phyloP scores from a whole-genome alignment of 352 stramenopile genomes.

The Globisporangium acanthophoron region DNA sequence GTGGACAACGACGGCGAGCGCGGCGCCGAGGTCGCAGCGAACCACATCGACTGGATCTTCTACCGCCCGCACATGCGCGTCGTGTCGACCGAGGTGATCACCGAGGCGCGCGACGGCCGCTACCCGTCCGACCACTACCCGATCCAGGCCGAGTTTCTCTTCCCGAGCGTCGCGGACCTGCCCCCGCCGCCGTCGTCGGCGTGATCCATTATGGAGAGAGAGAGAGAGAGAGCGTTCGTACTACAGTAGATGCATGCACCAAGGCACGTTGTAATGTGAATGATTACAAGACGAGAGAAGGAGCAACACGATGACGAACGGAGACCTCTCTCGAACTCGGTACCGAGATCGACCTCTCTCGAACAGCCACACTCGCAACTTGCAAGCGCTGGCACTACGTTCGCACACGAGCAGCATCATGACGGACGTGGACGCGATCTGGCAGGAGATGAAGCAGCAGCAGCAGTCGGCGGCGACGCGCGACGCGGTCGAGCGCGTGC shows the following conservation, averaged over 20 bases:
- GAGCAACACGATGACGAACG: too few relatives aligned
- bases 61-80: constrained; percentile 76
- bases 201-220: neutral
- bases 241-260: neutral
- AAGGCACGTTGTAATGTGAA: too few relatives aligned
- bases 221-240: neutral
- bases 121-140: constrained; percentile 87
- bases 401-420: constrained; percentile 1
- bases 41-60: constrained; percentile 90
- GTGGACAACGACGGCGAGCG: constrained; percentile 78
- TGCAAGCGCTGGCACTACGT: too few relatives aligned
- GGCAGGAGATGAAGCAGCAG: constrained; percentile 41
- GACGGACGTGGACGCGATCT: constrained; percentile 35
- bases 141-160: constrained; percentile 77
- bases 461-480: constrained; percentile 20
- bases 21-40: constrained; percentile 50
- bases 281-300: too few relatives aligned
- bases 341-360: too few relatives aligned
- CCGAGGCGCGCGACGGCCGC: constrained; percentile 67
- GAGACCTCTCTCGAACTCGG: too few relatives aligned
- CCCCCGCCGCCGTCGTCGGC: constrained; percentile 26
- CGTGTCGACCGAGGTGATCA: constrained; percentile 75
- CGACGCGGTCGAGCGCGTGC: constrained; percentile 22
- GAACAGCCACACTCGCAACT: too few relatives aligned
- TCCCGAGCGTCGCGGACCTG: constrained; percentile 52